phyloP scores from a whole-genome alignment of 2,329 filamentous ascomycete species.

The Microsporum audouinii region DNA sequence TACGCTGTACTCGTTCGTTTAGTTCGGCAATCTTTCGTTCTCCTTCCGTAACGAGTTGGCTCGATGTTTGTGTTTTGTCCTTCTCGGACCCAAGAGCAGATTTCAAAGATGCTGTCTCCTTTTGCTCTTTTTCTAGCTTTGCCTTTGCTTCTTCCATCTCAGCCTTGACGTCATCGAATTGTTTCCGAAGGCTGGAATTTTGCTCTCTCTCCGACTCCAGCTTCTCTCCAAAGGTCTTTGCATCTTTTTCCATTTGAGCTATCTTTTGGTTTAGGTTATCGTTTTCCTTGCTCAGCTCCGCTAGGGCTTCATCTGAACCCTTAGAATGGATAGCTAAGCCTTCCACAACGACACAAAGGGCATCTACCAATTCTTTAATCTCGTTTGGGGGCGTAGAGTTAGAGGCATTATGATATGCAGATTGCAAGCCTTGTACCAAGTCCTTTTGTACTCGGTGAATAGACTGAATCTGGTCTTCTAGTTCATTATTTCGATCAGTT shows the following conservation, averaged over 20 bases:
- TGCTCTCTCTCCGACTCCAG: slow-evolving; percentile 44
- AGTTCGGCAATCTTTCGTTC: slow-evolving; percentile 59
- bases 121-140: slow-evolving; percentile 54
- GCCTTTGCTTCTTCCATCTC: slow-evolving; percentile 37
- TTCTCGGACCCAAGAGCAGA: slow-evolving; percentile 69
- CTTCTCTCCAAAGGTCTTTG: slow-evolving; percentile 44
- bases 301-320: slow-evolving; percentile 48
- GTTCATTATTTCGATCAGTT: slow-evolving; percentile 33
- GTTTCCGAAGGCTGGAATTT: slow-evolving; percentile 44
- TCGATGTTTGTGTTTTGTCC: slow-evolving; percentile 67
- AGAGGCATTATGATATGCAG: slow-evolving; percentile 48
- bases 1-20: slow-evolving; percentile 58
- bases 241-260: slow-evolving; percentile 46
- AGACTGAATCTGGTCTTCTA: slow-evolving; percentile 42
- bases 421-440: slow-evolving; percentile 45
- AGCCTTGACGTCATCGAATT: slow-evolving; percentile 38
- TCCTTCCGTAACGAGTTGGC: slow-evolving; percentile 62
- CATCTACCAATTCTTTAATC: slow-evolving; percentile 47
- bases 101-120: slow-evolving; percentile 57
- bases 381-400: slow-evolving; percentile 46
- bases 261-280: slow-evolving; percentile 47
- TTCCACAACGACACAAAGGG: slow-evolving; percentile 46
- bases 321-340: slow-evolving; percentile 51
- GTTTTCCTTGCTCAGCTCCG: slow-evolving; percentile 52
- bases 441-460: slow-evolving; percentile 43